phyloP scores from a whole-genome alignment of 768 basidiomycete genomes.

The Auricularia auricula-judae region DNA sequence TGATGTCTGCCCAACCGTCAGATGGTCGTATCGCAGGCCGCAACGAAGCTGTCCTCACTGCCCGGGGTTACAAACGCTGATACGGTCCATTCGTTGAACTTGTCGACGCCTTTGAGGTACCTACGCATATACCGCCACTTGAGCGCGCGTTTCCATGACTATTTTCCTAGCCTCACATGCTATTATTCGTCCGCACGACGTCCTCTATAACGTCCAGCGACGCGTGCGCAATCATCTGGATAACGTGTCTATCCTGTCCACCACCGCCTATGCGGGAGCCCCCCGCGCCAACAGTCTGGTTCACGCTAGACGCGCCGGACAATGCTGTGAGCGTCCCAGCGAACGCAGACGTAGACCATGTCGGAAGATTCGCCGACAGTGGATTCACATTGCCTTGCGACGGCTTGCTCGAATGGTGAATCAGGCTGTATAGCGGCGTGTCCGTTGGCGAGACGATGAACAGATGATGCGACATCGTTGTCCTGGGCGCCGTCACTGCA shows the following conservation, averaged over 20 bases:
- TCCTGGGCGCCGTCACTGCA: too few relatives aligned
- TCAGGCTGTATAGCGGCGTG: slow-evolving; percentile 74
- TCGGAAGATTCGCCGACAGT: slow-evolving; percentile 71
- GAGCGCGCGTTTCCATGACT: too few relatives aligned
- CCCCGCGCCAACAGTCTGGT: slow-evolving; percentile 50
- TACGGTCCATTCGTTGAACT: slow-evolving; percentile 97
- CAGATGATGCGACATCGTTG: slow-evolving; percentile 72
- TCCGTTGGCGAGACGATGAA: slow-evolving; percentile 81
- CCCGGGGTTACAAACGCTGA: slow-evolving; percentile 93
- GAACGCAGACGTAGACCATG: slow-evolving; percentile 87
- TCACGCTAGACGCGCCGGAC: slow-evolving; percentile 72
- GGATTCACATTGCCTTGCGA: slow-evolving; percentile 47
- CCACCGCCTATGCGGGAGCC: slow-evolving; percentile 26
- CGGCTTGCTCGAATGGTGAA: slow-evolving; percentile 73
- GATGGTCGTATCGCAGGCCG: not conserved
- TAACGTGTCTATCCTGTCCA: slow-evolving; percentile 83
- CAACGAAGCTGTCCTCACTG: slow-evolving; percentile 49
- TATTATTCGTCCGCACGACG: slow-evolving; percentile 68
- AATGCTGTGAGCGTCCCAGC: slow-evolving; percentile 81
- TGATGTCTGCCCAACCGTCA: slow-evolving; percentile 57
- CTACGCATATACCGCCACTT: slow-evolving; percentile 28
- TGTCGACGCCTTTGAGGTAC: slow-evolving; percentile 92
- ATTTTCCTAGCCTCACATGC: slow-evolving; percentile 40
- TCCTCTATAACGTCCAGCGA: slow-evolving; percentile 94
- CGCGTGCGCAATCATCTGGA: slow-evolving; percentile 98